Percentiles rank a stretch among this genome's conserved stretches.
Evolutionary conservation across 2,329 filamentous ascomycete genomes (phyloP).

Genomic region (Aspergillus jensenii): DNA sequence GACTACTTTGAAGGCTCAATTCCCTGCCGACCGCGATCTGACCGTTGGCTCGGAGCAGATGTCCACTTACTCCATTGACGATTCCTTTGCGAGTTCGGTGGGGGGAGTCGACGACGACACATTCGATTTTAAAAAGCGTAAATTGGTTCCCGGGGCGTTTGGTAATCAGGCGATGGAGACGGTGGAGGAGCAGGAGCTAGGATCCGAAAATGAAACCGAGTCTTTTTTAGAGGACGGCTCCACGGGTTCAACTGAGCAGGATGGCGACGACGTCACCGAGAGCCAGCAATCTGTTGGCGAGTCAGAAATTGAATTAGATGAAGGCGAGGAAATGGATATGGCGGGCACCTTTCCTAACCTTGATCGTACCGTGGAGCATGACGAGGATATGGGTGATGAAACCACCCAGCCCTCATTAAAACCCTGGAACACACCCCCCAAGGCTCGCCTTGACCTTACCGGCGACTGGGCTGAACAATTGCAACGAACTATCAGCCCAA

Average conservation of each 20-base stretch:
- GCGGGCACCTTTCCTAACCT: constrained; percentile 73
- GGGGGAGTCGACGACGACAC: constrained; percentile 54
- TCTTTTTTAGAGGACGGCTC: constrained; percentile 95
- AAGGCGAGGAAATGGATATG: constrained; percentile 77
- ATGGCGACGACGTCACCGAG: constrained; percentile 50
- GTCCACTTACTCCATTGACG: constrained; percentile 41
- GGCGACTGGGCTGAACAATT: constrained; percentile 94
- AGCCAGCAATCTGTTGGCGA: constrained; percentile 57
- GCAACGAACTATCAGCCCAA: constrained; percentile 88
- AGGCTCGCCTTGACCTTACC: constrained; percentile 57
- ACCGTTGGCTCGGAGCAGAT: constrained; percentile 38
- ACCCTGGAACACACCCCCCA: constrained; percentile 51
- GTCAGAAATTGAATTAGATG: constrained; percentile 62
- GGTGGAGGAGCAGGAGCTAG: constrained; percentile 46
- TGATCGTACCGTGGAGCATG: constrained; percentile 74
- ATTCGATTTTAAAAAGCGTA: constrained; percentile 56
- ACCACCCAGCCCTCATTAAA: constrained; percentile 35
- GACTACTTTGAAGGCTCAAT: constrained; percentile 43
- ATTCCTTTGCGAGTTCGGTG: constrained; percentile 41
- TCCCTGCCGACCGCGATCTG: constrained; percentile 27
- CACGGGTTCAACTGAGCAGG: constrained; percentile 72
- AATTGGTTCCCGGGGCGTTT: constrained; percentile 75
- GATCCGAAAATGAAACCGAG: constrained; percentile 44
- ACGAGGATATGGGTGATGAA: constrained; percentile 48
- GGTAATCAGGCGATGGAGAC: constrained; percentile 62